Percentiles rank a stretch among this genome's conserved stretches.
Evolutionary conservation across 345 rosid species (phyloP).

Genomic region (Adansonia digitata): DNA sequence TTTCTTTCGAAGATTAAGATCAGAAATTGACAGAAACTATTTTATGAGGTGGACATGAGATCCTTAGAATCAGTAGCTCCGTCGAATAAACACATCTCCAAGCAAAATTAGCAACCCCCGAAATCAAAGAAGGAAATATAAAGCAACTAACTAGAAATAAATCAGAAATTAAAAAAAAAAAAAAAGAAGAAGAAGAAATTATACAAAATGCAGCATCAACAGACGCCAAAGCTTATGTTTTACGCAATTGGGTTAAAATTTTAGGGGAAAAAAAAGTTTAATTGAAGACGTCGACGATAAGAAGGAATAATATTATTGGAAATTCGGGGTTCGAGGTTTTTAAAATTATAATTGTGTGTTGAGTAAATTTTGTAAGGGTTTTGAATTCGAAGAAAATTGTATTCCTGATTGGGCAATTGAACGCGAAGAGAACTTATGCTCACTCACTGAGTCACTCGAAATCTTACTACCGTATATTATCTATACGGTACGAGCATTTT

Average conservation of each 20-base stretch:
- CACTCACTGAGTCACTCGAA: background rate
- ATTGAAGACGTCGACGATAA: background rate
- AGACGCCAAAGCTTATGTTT: conserved; percentile 14
- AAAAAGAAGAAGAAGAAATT: background rate
- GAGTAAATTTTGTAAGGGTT: background rate
- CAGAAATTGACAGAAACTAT: background rate
- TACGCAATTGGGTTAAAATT: conserved; percentile 1
- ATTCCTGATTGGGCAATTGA: background rate
- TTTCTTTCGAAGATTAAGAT: background rate
- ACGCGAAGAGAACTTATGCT: background rate
- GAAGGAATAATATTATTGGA: background rate
- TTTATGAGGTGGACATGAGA: background rate
- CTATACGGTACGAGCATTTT: no score
- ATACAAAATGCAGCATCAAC: background rate
- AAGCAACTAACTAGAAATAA: background rate
- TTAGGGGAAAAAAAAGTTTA: background rate
- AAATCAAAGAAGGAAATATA: no score
- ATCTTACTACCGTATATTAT: no score
- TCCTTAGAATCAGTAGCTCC: background rate
- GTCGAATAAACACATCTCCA: background rate
- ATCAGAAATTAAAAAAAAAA: background rate
- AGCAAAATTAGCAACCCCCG: background rate
- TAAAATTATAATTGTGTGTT: no score
- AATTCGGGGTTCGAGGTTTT: background rate
- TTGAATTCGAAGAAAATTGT: background rate